A percentile compares a stretch with the other conserved stretches of the same genome.
phyloP scores from a whole-genome alignment of 2,329 filamentous ascomycete genomes.

The Epichloe sibirici region DNA sequence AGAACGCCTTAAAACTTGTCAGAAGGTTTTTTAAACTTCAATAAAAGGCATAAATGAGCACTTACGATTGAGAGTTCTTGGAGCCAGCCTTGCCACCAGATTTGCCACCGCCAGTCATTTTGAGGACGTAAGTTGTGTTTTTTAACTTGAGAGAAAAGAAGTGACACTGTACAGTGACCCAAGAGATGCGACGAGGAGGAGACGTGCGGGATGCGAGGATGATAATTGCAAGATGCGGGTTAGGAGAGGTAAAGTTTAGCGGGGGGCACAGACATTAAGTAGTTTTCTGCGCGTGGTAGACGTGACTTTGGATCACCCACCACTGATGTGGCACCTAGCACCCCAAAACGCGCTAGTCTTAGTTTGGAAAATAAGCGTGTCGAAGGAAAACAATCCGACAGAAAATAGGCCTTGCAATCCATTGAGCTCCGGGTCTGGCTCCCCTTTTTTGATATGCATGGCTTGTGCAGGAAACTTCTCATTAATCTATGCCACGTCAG shows the following conservation, averaged over 20 bases:
- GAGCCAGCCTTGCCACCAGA: constrained; percentile 98
- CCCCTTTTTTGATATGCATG: too few relatives aligned
- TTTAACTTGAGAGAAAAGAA: constrained; percentile 9
- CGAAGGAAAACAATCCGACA: constrained; percentile 11
- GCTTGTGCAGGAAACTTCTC: too few relatives aligned
- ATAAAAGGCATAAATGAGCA: constrained; percentile 16
- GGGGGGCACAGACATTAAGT: constrained; percentile 41
- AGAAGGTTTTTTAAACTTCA: not conserved
- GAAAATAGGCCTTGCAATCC: constrained; percentile 12
- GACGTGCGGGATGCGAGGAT: constrained; percentile 23
- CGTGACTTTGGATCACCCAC: constrained; percentile 39
- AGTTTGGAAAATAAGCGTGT: constrained; percentile 19
- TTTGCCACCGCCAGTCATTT: constrained; percentile 99
- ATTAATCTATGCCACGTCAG: too few relatives aligned
- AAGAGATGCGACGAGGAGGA: constrained; percentile 8
- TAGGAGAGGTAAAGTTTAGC: constrained; percentile 23
- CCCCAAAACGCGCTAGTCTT: constrained; percentile 16
- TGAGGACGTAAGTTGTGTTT: constrained; percentile 33
- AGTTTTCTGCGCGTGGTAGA: constrained; percentile 38
- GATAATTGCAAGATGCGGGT: constrained; percentile 23
- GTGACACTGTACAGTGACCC: constrained; percentile 5
- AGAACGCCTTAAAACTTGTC: constrained; percentile 57
- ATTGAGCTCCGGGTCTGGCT: not conserved
- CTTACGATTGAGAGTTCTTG: constrained; percentile 99
- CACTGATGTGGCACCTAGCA: not conserved